Evolutionary conservation across 352 stramenopile species (phyloP), one percentile per base, ranked within the genome.

Genomic region (Lagenidium giganteum): DNA sequence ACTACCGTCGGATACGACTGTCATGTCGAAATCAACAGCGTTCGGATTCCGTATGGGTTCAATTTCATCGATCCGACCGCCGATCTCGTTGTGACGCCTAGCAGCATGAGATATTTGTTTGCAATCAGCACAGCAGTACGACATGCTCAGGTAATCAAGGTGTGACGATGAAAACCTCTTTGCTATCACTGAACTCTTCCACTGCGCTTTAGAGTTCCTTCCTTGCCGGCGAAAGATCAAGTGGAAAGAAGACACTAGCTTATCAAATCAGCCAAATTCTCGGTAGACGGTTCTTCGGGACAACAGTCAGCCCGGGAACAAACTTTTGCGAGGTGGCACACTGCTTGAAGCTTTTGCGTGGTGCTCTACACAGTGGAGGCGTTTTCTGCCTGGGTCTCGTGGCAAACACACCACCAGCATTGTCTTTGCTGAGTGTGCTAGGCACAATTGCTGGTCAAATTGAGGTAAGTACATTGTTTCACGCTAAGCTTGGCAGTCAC

Each of bases 1-100:
- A 76, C 60, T 0, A 78, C 68, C 1, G 73, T 85, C 17, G 75
- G 70, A 0, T 63, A 83, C 12, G 75, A 91, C 27, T 86, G 75
- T 8, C 52, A 79, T 30, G 59, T 88, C 16, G 61, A 83, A 43
- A 59, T 84, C 21, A 67, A 64, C 18, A 65, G 64, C 3, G 21
- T 79, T 12, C 57, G 49, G 8, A 54, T 86, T 16, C 57, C 66
- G 16, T 91, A 91, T 42, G 73, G 75, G 1, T 91, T 84, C 42
- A 76, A 75, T 28, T 91, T 83, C 32, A 20, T 61, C 16, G 65
- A 62, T n/a, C 55, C 60, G 1, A 37, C 42, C 12, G 16, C 26
- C 0, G 54, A 77, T 8, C 27, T 42, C 1, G 55, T 84, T 16
- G 47, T 85, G 16, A 72, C 63, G 0, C 75, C 73, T 11, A 43